Evolutionary conservation across 306 rosid genomes (phyloP).

Genomic region (Sicyos edulis): DNA sequence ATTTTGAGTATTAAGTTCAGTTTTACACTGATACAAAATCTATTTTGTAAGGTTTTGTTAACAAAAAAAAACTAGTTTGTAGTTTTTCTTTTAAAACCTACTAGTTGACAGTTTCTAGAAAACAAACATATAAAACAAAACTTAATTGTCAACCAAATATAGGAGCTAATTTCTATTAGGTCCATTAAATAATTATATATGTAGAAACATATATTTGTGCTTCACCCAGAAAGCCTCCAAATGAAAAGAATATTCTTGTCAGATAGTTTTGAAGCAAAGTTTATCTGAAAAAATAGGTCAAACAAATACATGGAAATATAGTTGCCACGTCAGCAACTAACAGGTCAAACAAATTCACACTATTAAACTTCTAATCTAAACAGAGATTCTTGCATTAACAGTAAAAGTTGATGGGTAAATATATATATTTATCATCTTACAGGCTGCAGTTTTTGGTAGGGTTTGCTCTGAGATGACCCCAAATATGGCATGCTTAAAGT

Average conservation of each 20-base stretch:
- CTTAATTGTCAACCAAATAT: no score
- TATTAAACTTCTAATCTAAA: background rate
- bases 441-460: constrained; percentile 35
- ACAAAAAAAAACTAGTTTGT: no score
- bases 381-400: background rate
- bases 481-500: constrained; percentile 52
- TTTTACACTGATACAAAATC: background rate
- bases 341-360: background rate
- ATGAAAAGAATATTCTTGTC: background rate
- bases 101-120: no score
- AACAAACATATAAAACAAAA: no score
- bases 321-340: background rate
- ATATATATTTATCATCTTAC: constrained; percentile 23
- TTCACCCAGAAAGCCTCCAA: background rate
- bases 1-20: constrained; percentile 7
- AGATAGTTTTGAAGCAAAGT: background rate
- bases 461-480: constrained; percentile 35
- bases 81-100: no score
- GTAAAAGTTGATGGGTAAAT: background rate
- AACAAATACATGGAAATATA: background rate
- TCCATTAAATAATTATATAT: no score
- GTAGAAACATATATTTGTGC: no score
- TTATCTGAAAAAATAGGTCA: background rate
- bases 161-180: no score
- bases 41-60: no score